These are phyloP conservation scores for Kwoniella sp. DNA, from an alignment of 768 basidiomycete genomes.

Conservation along the genomic window DNA sequence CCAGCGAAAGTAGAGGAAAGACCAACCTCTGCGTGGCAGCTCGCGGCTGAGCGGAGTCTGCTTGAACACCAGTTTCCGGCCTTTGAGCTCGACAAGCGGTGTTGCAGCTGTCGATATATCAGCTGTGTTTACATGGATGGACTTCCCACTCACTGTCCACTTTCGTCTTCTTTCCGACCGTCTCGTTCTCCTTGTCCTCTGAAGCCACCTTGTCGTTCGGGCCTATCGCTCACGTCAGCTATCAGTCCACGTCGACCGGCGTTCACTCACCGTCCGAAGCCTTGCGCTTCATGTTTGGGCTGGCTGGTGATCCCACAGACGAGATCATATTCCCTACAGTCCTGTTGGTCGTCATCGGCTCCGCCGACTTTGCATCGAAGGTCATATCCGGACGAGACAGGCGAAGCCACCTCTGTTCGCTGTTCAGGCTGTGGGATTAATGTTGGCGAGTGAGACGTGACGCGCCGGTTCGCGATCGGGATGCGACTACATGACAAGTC, in stretches of 20 bases:
- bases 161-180: conserved; percentile 20
- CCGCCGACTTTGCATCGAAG: too few relatives aligned
- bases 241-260: background rate
- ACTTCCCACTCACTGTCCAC: conserved; percentile 12
- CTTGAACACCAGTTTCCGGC: conserved; percentile 28
- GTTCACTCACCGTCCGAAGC: conserved; percentile 10
- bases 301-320: conserved; percentile 4
- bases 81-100: conserved; percentile 29
- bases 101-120: background rate
- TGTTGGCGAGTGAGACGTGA: too few relatives aligned
- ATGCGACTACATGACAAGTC: too few relatives aligned
- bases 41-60: conserved; percentile 14
- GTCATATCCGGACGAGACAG: too few relatives aligned
- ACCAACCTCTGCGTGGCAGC: conserved; percentile 26
- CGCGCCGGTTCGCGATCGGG: too few relatives aligned
- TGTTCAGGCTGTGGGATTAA: too few relatives aligned
- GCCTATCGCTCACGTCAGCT: background rate
- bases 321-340: conserved; percentile 8
- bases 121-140: background rate
- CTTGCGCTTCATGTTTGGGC: conserved; percentile 14
- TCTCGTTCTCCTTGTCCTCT: conserved; percentile 22
- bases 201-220: background rate
- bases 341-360: conserved; percentile 23
- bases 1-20: background rate
- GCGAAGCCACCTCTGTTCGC: too few relatives aligned